phyloP scores from a whole-genome alignment of 441 rosid genomes.

The Pelargonium cotyledonis region DNA sequence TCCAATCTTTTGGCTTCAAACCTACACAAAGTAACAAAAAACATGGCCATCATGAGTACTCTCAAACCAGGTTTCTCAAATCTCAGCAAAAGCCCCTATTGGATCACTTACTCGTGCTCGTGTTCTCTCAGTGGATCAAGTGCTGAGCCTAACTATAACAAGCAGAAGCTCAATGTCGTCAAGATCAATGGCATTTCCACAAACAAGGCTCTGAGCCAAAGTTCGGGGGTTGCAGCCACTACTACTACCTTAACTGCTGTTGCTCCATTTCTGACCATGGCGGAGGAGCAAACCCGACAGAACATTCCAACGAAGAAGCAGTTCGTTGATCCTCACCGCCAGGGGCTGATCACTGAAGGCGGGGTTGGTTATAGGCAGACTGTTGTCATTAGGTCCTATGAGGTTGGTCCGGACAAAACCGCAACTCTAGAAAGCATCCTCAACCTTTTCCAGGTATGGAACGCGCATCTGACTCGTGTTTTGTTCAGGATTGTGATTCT shows the following conservation, averaged over 20 bases:
- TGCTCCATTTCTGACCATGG: slow-evolving; percentile 23
- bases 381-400: slow-evolving; percentile 53
- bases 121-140: slow-evolving; percentile 8
- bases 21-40: not conserved
- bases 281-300: slow-evolving; percentile 35
- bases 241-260: slow-evolving; percentile 21
- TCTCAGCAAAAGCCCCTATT: not conserved
- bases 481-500: not conserved
- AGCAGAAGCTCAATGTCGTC: slow-evolving; percentile 23
- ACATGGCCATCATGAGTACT: slow-evolving; percentile 1
- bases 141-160: slow-evolving; percentile 22
- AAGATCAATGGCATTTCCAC: slow-evolving; percentile 27
- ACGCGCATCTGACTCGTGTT: not conserved
- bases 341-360: slow-evolving; percentile 47
- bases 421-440: slow-evolving; percentile 56
- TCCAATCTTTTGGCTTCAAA: slow-evolving; percentile 4
- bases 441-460: slow-evolving; percentile 56
- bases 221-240: slow-evolving; percentile 14
- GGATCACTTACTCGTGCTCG: slow-evolving; percentile 21
- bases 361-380: slow-evolving; percentile 60
- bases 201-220: slow-evolving; percentile 19
- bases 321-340: slow-evolving; percentile 51
- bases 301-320: slow-evolving; percentile 59
- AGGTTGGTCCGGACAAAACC: slow-evolving; percentile 66
- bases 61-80: not conserved